Base-by-base conservation (phyloP, 345 rosid genomes). In the Rhizophora mangle region DNA sequence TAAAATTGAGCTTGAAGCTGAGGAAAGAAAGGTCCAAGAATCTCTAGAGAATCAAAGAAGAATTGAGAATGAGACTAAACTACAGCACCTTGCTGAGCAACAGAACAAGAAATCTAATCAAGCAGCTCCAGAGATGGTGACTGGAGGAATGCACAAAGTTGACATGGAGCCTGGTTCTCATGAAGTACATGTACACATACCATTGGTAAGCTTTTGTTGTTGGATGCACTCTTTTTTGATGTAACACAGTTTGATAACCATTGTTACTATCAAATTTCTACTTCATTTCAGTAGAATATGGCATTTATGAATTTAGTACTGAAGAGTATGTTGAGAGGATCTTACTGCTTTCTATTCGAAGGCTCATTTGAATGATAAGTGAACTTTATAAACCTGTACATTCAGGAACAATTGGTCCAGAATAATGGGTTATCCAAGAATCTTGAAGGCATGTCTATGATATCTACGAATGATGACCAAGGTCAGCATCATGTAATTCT, bases 11-110 rank as follows among this genome's bases (percentile, higher is more conserved):
- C 88, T 86, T 68, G 96, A 90, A 82, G 92, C 80, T 55, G 97
- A 92, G 89, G 99, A 87, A 74, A 84, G 88, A 76, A 90, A 88
- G 84, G 96, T 92, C 27, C 90, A 88, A 80, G 93, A 85, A 81
- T 83, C 94, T 32, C 73, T 95, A 64, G 93, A 88, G 79, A 88
- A 89, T 76, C 99, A 92, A 80, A 90, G 96, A 73, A 80, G 75
- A 74, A 86, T 92, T 75, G 97, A 95, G 88, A 81, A 88, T 80
- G 97, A 88, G 84, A 92, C 96, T 62, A 95, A 95, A 76, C 82
- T 78, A 82, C 90, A 93, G 82, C 97, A 82, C 65, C 90, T 91
- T 67, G 90, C 88, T 26, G 96, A 87, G 84, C 96, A 88, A 71
- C 87, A 72, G n/a, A 61, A 82, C 55, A 91, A 85, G 72, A 88